A percentile compares a stretch with the other conserved stretches of the same genome.
Evolutionary conservation across 164 flowering plant species (phyloP).

Genomic region (Vitis cinerea): DNA sequence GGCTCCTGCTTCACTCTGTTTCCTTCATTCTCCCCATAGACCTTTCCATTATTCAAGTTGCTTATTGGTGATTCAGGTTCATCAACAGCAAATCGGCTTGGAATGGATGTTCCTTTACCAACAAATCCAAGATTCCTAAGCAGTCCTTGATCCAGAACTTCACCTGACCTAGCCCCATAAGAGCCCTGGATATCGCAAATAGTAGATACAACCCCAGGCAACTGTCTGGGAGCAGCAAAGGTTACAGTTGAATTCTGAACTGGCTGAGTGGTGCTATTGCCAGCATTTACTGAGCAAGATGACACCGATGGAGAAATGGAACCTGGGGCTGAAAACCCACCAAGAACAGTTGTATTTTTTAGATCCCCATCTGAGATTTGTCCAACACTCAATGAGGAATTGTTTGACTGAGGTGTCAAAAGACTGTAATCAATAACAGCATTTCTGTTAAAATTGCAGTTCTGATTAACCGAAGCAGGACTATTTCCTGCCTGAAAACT

Average conservation of each 20-base stretch:
- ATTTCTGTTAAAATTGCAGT: conserved; percentile 32
- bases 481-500: conserved; percentile 43
- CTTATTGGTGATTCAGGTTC: conserved; percentile 40
- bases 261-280: conserved; percentile 31
- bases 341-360: conserved; percentile 29
- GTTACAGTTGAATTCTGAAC: conserved; percentile 31
- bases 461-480: conserved; percentile 45
- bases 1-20: conserved; percentile 60
- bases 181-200: conserved; percentile 30
- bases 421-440: conserved; percentile 36
- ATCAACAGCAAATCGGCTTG: conserved; percentile 60
- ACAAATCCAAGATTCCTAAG: conserved; percentile 47
- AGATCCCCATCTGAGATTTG: conserved; percentile 33
- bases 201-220: conserved; percentile 33
- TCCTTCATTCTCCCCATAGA: conserved; percentile 22
- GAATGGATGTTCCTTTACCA: conserved; percentile 47
- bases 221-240: conserved; percentile 25
- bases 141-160: conserved; percentile 40
- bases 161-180: conserved; percentile 27
- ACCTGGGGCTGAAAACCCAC: conserved; percentile 39
- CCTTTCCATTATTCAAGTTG: conserved; percentile 29
- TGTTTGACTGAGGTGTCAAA: conserved; percentile 44
- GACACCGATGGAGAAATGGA: conserved; percentile 41
- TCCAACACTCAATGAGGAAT: conserved; percentile 33
- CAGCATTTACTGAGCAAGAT: conserved; percentile 37